A percentile compares a stretch with the other conserved stretches of the same genome.
phyloP scores from a whole-genome alignment of 805 yeast species.

The Suhomyces emberorum region DNA sequence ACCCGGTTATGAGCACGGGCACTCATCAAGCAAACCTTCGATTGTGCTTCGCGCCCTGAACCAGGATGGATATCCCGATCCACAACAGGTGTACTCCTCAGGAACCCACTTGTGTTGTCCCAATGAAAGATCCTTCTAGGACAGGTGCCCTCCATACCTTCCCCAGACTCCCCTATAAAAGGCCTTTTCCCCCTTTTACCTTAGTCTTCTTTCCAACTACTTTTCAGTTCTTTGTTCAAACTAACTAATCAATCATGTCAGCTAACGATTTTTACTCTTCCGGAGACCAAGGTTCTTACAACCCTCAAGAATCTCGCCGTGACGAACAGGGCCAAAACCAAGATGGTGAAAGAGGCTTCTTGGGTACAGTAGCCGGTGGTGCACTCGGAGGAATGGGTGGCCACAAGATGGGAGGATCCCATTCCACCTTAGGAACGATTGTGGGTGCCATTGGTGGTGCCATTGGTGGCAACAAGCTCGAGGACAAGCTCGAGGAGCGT shows the following conservation, averaged over 20 bases:
- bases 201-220: background rate
- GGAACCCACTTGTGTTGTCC: too few relatives aligned
- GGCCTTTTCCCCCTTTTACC: too few relatives aligned
- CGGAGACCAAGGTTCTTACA: constrained; percentile 20
- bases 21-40: too few relatives aligned
- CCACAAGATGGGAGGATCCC: constrained; percentile 22
- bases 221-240: background rate
- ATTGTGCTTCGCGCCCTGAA: too few relatives aligned
- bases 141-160: background rate
- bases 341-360: constrained; percentile 26
- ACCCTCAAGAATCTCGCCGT: constrained; percentile 7
- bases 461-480: constrained; percentile 26
- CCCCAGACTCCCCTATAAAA: background rate
- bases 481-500: constrained; percentile 17
- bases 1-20: too few relatives aligned
- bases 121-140: too few relatives aligned
- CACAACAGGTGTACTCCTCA: too few relatives aligned
- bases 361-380: constrained; percentile 26
- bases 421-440: constrained; percentile 25
- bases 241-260: constrained; percentile 18
- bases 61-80: too few relatives aligned
- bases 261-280: constrained; percentile 28
- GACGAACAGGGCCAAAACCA: constrained; percentile 13
- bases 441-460: constrained; percentile 31
- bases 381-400: constrained; percentile 31